Percentiles rank a stretch among this genome's conserved stretches.
Evolutionary conservation across 805 yeast genomes (phyloP).

Genomic region (Wickerhamiella dianesei): DNA sequence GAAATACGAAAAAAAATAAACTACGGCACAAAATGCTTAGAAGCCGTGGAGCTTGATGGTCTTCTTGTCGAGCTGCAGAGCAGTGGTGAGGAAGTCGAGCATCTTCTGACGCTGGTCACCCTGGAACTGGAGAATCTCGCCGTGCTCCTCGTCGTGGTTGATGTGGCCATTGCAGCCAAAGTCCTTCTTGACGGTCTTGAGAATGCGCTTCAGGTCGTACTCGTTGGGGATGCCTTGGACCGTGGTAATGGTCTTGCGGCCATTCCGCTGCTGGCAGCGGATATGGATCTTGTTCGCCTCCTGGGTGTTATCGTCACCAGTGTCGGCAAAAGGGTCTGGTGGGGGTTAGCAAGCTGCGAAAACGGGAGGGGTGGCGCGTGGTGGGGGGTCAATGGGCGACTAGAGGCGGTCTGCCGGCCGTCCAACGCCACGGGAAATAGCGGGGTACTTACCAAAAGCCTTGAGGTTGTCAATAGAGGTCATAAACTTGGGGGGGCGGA

Average conservation of each 20-base stretch:
- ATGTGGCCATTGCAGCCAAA: conserved; percentile 98
- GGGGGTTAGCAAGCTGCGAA: conserved; percentile 11
- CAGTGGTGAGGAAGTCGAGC: conserved; percentile 76
- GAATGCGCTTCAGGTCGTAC: conserved; percentile 85
- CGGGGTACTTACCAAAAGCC: conserved; percentile 24
- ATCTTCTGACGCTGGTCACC: conserved; percentile 98
- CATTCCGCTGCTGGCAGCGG: conserved; percentile 99
- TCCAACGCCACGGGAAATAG: no score
- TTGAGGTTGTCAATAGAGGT: conserved; percentile 64
- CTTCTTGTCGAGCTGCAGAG: conserved; percentile 84
- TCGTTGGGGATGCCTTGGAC: conserved; percentile 95
- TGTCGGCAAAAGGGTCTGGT: conserved; percentile 93
- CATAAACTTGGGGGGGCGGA: conserved; percentile 26
- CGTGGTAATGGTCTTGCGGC: conserved; percentile 95
- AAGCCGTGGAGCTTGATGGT: conserved; percentile 97
- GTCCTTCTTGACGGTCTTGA: conserved; percentile 90
- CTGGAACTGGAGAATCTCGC: conserved; percentile 93
- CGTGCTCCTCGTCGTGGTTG: conserved; percentile 90
- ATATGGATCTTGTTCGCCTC: conserved; percentile 90
- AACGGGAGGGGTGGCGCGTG: neutral
- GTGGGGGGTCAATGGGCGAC: neutral
- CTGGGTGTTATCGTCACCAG: conserved; percentile 97
- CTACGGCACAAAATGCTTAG: conserved; percentile 28
- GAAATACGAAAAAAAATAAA: neutral
- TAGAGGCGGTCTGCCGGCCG: neutral